Evolutionary conservation across 805 yeast species (phyloP), one percentile per base, ranked within the genome.

Genomic region (Candida xiaguanensis): DNA sequence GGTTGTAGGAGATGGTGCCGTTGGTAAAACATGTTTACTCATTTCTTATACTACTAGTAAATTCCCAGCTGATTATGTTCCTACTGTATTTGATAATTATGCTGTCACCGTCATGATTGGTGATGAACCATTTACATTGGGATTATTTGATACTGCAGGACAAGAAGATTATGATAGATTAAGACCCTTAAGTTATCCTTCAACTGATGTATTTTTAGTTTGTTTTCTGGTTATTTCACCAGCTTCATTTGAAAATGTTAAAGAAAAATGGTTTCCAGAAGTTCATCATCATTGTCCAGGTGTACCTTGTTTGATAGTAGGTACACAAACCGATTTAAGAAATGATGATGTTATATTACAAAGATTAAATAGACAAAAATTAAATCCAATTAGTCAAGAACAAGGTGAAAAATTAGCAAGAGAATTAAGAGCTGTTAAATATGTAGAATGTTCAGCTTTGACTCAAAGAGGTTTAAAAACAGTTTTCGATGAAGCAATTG

Each of bases 1-100:
- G 50, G 97, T 91, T 49, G 98, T 93, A 41, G 99, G 99, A 50
- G 99, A 93, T 70, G 99, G 99, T 86, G 98, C 98, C 52, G 98
- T 93, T 48, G 99, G 99, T 54, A 91, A 89, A 44, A 91, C 98
- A 14, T 91, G 98, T 70, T 78, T 93, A 47, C 76, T 93, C 52
- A 91, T 91, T 58, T 90, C 97, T 48, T 91, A 91, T 67, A 91
- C 98, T 38, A 91, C 96, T 44, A 86, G 88, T 69, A 93, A 91
- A 63, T 91, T 91, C 67, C 99, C 99, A 22, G 93, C 95, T 40
- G 98, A 93, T 67, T 91, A 91, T 61, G 97, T 91, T 41, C 99
- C 98, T 46, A 91, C 99, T n/a, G 98, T 91, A 32, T 89, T 91
- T 57, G 96, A 90, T 61, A 89, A 89, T 67, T 87, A 87, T 59